Base-by-base conservation (phyloP, 2,329 filamentous ascomycete species). In the Cladosporium velox region DNA sequence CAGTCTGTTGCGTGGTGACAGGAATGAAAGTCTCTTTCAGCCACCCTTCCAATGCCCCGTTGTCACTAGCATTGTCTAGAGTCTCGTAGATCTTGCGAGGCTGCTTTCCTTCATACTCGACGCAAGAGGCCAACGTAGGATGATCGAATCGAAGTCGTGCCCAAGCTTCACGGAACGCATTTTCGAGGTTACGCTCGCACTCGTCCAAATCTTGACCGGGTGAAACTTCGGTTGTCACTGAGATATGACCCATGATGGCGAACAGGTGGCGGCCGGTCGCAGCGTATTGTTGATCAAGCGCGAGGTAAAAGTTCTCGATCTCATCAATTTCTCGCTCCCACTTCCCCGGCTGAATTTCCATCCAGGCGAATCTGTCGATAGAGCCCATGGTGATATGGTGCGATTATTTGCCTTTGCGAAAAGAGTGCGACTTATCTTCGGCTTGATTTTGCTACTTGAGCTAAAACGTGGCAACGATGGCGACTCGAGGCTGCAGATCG, bases 211-310 rank as follows among this genome's bases (percentile, higher is more conserved):
- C 21, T n/a, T 55, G 49, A 21, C 18, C 32, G 12, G 32, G 12
- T 28, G 32, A 21, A 4, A 63, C 32, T 4, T 63, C 32, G 21
- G 54, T 28, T 10, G 32, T 38, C 30, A 63, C 32, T n/a, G 60
- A 55, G n/a, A 63, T 11, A 38, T 63, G 60, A 12, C 60, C 60
- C 60, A 63, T 63, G 34, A 63, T 63, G 11, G 60, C 60, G 34
- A 63, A 63, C 14, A 63, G 26, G 49, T 63, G 60, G 8, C 60
- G 60, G 8, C 60, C 60, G 3, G 47, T 54, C 7, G 60, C 60
- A 26, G 60, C 30, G 18, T 38, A 63, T 21, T 63, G 60, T 41
- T 34, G 47, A 38, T 55, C 60, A 14, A 63, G 49, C 6, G 60
- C 47, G 10, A 63, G 32, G 11, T 63, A 63, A 24, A 63, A 63